Conservation (phyloP, 2,329 filamentous ascomycete species). For the Penicillium sp. region DNA sequence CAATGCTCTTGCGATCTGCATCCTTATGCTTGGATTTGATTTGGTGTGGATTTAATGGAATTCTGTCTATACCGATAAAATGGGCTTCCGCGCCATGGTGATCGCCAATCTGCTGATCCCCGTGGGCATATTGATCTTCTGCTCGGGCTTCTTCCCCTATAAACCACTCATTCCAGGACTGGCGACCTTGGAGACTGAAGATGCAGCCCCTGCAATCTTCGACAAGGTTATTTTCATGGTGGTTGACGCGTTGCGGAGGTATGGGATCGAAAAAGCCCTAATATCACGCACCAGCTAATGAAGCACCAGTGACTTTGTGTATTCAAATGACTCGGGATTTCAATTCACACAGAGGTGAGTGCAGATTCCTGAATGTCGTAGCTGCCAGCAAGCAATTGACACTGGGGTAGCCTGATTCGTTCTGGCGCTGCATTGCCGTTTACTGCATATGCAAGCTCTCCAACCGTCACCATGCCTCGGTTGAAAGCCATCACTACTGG, state of each 20-base stretch:
- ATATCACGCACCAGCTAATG: background rate
- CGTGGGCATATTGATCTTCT: slow-evolving; percentile 73
- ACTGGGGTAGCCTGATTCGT: slow-evolving; percentile 69
- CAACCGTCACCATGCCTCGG: slow-evolving; percentile 96
- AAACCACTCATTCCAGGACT: slow-evolving; percentile 89
- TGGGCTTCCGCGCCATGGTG: slow-evolving; percentile 47
- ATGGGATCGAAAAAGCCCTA: slow-evolving; percentile 22
- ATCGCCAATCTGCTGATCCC: slow-evolving; percentile 78
- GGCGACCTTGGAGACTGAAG: slow-evolving; percentile 60
- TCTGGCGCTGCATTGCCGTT: slow-evolving; percentile 84
- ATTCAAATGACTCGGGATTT: slow-evolving; percentile 77
- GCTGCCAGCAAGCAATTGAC: slow-evolving; percentile 7
- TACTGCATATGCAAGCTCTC: slow-evolving; percentile 92
- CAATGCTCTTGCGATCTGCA: too few species aligned
- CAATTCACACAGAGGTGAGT: slow-evolving; percentile 78
- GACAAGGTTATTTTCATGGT: slow-evolving; percentile 96
- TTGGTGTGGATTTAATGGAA: background rate
- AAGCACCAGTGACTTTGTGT: slow-evolving; percentile 81
- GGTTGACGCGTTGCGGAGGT: slow-evolving; percentile 90
- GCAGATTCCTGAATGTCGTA: slow-evolving; percentile 5
- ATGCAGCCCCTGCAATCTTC: slow-evolving; percentile 66
- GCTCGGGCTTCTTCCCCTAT: slow-evolving; percentile 93
- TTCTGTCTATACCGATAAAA: slow-evolving; percentile 10
- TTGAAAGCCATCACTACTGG: slow-evolving; percentile 97
- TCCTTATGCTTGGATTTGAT: too few species aligned